Base-by-base conservation (phyloP, 1,284 basidiomycete genomes). In the Tilletia setariae region DNA sequence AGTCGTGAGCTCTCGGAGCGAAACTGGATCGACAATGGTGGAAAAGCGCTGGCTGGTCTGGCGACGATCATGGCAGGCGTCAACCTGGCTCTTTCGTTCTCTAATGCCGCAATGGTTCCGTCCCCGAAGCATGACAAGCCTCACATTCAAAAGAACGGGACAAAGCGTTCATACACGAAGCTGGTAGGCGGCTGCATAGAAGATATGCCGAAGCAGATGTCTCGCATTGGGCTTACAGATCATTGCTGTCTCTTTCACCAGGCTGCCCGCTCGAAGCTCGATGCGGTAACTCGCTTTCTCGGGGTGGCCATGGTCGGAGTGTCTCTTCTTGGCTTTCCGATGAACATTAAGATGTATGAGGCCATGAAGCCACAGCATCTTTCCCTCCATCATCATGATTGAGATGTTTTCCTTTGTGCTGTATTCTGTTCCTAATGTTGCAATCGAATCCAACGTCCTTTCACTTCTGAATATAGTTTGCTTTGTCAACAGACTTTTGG, bases 341-440 rank as follows among this genome's bases (percentile, higher is more conserved):
- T 61, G 7, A 32, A 61, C 30, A 19, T 32, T 9, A 30, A 28
- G 15, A 32, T 61, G 56, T 61, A 61, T 30, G 3, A 61, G 32
- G 16, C 28, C 13, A 61, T 61, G 56, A 13, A 19, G 25, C 56
- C 56, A 2, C 56, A 61, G 56, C 56, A 61, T 30, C 56, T 61
- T 11, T 15, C 30, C 11, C 53, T 32, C 15, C 53, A 19, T 49
- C 19, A n/a, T 6, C 4, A 19, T 23, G 21, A 49, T 16, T 49
- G 16, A n/a, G 19, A 49, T 3, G 46, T 19, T 23, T 49, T 19
- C 7, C 21, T 19, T 7, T 19, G 21, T 23, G 6, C 46, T 49
- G 19, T 23, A 49, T 7, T 16, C 46, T 7, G 19, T 49, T 49
- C 19, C 21, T 44, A 19, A 16, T 16, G 6, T 19, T 16, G 46